Base-by-base conservation (phyloP, 805 yeast species). In the Metschnikowia lachancei region DNA sequence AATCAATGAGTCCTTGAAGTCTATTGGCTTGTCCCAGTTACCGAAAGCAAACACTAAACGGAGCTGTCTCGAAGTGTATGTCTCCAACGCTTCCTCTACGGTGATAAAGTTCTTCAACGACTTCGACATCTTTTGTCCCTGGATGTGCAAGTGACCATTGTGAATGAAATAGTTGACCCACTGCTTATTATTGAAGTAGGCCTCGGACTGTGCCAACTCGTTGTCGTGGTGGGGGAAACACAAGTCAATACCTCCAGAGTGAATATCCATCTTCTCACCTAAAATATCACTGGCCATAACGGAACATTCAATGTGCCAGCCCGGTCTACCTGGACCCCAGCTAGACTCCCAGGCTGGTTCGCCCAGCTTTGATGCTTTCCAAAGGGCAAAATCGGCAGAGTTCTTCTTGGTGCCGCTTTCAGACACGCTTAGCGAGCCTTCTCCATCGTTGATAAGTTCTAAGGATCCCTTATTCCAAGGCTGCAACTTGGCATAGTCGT, bases 171-270 rank as follows among this genome's bases (percentile, higher is more conserved):
- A 94, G 67, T 94, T 92, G 45, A 94, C 88, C 99, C 99, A 94
- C 69, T 94, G 99, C 41, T 80, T 69, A 66, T 87, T 83, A 61
- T 87, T 90, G 65, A 75, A 92, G 65, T 83, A 85, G 6, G 98
- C 98, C 66, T 94, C 99, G 22, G 91, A 78, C 73, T 94, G 99
- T 1, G 99, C 99, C 53, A 94, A 74, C 70, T 94, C 99, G 61
- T 94, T 94, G 67, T 94, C 99, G 69, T 94, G 99, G 66, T 94
- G 99, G 2, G 99, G 99, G 74, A 94, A 94, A 17, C 98, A 97
- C 60, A 94, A 77, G 70, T 94, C 99, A 45, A 94, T 82, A 54
- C 99, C 99, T 48, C 99, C 99, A 14, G 96, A 83, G 64, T 94
- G 99, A 55, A 94, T 88, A 66, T 94, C 99, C 77, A 94, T 86